Base-by-base conservation (phyloP, 257 asterid genomes). In the Penstemon davidsonii region DNA sequence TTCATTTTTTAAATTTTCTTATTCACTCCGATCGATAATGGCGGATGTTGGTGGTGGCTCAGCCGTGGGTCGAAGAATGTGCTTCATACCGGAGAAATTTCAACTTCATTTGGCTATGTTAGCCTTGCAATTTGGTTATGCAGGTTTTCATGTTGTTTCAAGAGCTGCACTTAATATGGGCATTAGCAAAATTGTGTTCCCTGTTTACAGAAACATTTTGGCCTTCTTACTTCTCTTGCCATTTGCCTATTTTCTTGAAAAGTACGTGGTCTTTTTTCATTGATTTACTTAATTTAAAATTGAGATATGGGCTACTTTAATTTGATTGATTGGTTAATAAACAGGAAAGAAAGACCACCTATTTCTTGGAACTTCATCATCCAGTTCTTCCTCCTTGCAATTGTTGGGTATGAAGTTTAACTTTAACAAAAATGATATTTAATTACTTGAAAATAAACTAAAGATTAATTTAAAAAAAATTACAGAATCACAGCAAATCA, bases 81-180 rank as follows among this genome's bases (percentile, higher is more conserved):
- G 96, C 61, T 82, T 84, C 7, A 73, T 94, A 7, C 96, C 99
- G 5, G 99, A 94, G 80, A 94, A 78, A 57, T 70, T 80, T 51
- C 98, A 94, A 74, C 94, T 91, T 25, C 99, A 91, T 73, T 49
- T 86, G 46, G 82, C 99, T 55, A 94, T 94, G 99, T 73, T 94
- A 18, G 86, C 93, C 46, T 61, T 95, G 81, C 99, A 95, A 39
- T 95, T 95, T 46, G 99, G 99, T 1, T 95, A 95, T 47, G 99
- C 99, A 2, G 99, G 99, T 15, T 95, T 95, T 10, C 99, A 95
- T 66, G 95, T 95, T 8, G 98, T 95, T 25, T 95, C 99, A 2
- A 71, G 98, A 40, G 83, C 86, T 25, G 99, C 99, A 60, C 99
- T 95, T 62, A 95, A 95, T 72, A 95, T 91, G 97, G 99, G 99